phyloP scores from a whole-genome alignment of 2,329 filamentous ascomycete genomes.

The Trichoderma cornu-damae region DNA sequence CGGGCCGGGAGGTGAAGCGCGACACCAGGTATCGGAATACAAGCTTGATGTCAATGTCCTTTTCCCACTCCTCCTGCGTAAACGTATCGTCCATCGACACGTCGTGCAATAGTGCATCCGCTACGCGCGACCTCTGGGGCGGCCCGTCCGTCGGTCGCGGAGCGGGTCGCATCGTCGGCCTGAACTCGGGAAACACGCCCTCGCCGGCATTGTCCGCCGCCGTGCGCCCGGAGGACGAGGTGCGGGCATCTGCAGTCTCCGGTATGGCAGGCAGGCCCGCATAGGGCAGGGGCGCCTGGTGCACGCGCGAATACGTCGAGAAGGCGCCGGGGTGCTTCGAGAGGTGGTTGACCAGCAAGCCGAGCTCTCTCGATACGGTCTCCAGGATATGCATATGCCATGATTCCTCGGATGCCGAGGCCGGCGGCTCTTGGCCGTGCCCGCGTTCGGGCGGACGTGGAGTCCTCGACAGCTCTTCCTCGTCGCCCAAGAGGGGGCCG shows the following conservation, averaged over 20 bases:
- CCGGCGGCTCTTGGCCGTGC: slow-evolving; percentile 23
- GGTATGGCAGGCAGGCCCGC: slow-evolving; percentile 67
- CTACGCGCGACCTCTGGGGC: slow-evolving; percentile 26
- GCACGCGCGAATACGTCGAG: slow-evolving; percentile 66
- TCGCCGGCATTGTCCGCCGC: slow-evolving; percentile 24
- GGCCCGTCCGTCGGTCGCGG: slow-evolving; percentile 36
- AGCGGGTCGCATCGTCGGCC: slow-evolving; percentile 41
- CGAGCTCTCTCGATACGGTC: slow-evolving; percentile 80
- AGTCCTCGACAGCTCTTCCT: slow-evolving; percentile 45
- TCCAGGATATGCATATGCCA: slow-evolving; percentile 80
- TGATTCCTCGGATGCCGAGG: slow-evolving; percentile 36
- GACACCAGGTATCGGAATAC: slow-evolving; percentile 83
- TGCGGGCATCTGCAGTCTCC: slow-evolving; percentile 41
- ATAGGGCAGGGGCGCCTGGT: slow-evolving; percentile 65
- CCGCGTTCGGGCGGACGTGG: slow-evolving; percentile 36
- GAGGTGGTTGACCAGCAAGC: slow-evolving; percentile 74
- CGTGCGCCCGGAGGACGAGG: slow-evolving; percentile 25
- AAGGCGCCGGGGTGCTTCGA: slow-evolving; percentile 81
- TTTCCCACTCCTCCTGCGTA: slow-evolving; percentile 84
- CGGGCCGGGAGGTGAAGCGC: slow-evolving; percentile 57
- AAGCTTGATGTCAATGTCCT: slow-evolving; percentile 82
- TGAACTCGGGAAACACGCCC: slow-evolving; percentile 37
- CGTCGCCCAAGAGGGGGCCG: slow-evolving; percentile 59
- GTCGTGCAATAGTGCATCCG: slow-evolving; percentile 25
- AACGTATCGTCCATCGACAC: slow-evolving; percentile 36